phyloP scores from a whole-genome alignment of 192 early-diverging fungal species.

The Pecoramyces ruminantium region DNA sequence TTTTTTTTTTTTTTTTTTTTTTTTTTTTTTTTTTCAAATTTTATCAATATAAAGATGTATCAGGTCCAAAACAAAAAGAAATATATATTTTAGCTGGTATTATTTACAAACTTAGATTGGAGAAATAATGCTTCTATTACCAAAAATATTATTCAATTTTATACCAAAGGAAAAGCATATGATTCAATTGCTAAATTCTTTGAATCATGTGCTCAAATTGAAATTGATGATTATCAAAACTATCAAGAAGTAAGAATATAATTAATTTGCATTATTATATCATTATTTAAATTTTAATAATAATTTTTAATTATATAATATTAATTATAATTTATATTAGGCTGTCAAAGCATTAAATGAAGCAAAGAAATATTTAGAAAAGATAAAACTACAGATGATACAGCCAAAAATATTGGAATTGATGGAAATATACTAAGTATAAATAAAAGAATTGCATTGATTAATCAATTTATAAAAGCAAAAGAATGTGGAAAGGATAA shows the following conservation, averaged over 20 bases:
- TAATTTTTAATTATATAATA: too few species aligned
- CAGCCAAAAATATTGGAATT: not conserved
- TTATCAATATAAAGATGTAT: conserved; percentile 28
- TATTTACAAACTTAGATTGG: conserved; percentile 39
- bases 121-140: conserved; percentile 19
- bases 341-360: not conserved
- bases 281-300: too few species aligned
- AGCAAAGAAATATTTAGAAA: not conserved
- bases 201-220: conserved; percentile 32
- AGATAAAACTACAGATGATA: not conserved
- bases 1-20: too few species aligned
- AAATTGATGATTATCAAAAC: conserved; percentile 43
- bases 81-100: conserved; percentile 31
- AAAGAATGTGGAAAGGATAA: not conserved
- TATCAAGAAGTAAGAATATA: conserved; percentile 27
- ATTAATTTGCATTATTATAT: not conserved
- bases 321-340: too few species aligned
- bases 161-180: conserved; percentile 35
- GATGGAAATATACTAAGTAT: not conserved
- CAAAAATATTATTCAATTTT: conserved; percentile 34
- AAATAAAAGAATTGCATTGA: not conserved
- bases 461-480: not conserved
- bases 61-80: conserved; percentile 27
- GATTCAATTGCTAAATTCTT: conserved; percentile 27
- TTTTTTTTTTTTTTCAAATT: too few species aligned